A percentile compares a stretch with the other conserved stretches of the same genome.
These are phyloP conservation scores for Inga laurina DNA, from an alignment of 306 rosid genomes.

Conservation along the genomic window DNA sequence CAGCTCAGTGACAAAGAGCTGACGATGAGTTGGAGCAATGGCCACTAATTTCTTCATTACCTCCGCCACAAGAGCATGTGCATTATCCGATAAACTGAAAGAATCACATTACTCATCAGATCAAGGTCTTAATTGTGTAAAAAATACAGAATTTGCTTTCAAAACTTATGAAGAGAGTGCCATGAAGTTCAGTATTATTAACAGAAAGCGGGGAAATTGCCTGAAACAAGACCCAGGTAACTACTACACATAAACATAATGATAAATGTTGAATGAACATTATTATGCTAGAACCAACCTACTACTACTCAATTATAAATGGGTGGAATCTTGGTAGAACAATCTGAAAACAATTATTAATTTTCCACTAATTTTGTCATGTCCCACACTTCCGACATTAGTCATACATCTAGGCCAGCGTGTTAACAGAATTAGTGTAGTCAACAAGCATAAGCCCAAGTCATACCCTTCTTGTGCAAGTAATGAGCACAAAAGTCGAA, in stretches of 20 bases:
- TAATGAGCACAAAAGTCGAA: conserved; percentile 86
- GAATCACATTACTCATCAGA: conserved; percentile 37
- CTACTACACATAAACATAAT: not conserved
- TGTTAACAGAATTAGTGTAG: conserved; percentile 23
- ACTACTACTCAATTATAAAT: not conserved
- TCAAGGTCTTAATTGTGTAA: conserved; percentile 19
- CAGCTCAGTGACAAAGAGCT: conserved; percentile 81
- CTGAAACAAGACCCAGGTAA: conserved; percentile 4
- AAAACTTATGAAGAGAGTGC: conserved; percentile 7
- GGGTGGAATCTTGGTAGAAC: not conserved
- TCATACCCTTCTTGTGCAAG: conserved; percentile 99
- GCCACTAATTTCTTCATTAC: conserved; percentile 97
- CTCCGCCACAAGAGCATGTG: conserved; percentile 84
- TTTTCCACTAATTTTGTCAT: not conserved
- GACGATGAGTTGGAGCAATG: conserved; percentile 86
- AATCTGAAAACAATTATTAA: not conserved
- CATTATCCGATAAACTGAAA: conserved; percentile 88
- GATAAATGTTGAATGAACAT: not conserved
- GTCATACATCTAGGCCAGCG: conserved; percentile 16
- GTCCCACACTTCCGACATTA: not conserved
- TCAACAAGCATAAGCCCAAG: conserved; percentile 19
- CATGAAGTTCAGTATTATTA: not conserved
- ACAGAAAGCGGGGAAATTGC: conserved; percentile 5
- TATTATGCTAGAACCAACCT: not conserved
- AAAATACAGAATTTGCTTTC: not conserved